Evolutionary conservation across 805 yeast species (phyloP), one percentile per base, ranked within the genome.

Genomic region (Hanseniaspora occidentalis): DNA sequence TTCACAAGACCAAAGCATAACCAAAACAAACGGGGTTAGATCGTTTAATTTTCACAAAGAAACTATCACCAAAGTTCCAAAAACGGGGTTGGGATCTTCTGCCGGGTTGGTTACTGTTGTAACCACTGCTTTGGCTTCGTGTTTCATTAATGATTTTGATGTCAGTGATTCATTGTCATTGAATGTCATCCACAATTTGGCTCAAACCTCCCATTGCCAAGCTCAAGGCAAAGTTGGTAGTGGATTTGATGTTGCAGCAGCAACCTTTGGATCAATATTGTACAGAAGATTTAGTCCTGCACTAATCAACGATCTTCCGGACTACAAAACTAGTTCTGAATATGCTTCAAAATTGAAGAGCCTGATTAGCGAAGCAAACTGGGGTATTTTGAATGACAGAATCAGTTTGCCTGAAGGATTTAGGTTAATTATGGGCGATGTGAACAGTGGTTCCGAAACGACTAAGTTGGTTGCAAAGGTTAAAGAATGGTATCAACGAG

Each of bases 171-270:
- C 36, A 0, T 16, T 37, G 4, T 54, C 57, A 23, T 47, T 65
- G 21, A 47, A 50, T 4, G 45, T 57, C n/a, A 66, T 89, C 26
- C 97, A 92, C 57, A 89, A 85, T 51, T 60, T 85, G 21, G 75
- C 96, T 1, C 98, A 92, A 57, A 66, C 84, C 7, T 80, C 95
- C 0, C 98, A 92, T 58, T 88, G 96, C 57, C 70, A 75, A 43
- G 97, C 98, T 2, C 98, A 92, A 58, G 84, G 84, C 24, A 92
- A 92, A 58, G 78, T 92, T 20, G 98, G 98, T 0, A 85, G 96
- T 3, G 98, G 98, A 0, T 92, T 92, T 59, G 98, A 92, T 56
- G 94, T 92, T 33, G 97, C 95, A 0, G 79, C 96, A 20, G 98
- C 98, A 0, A 79, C 84, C 0, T 89, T 70, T 58, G 98, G 98